phyloP scores from a whole-genome alignment of 371 early-diverging fungal genomes.

The Mucor sp. region DNA sequence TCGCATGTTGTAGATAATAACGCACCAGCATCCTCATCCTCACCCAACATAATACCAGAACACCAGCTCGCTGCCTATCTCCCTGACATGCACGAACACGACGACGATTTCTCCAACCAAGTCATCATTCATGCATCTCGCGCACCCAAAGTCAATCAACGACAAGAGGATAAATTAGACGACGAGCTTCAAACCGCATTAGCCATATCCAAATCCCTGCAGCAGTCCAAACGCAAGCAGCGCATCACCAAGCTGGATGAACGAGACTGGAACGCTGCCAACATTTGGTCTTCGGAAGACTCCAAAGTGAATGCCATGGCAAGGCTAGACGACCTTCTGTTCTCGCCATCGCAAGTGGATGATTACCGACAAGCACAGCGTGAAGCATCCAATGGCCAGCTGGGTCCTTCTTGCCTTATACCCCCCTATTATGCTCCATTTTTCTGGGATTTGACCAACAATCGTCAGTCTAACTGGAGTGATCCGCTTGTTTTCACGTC shows the following conservation, averaged over 20 bases:
- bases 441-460: conserved; percentile 21
- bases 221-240: conserved; percentile 2
- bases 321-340: conserved; percentile 5
- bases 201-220: conserved; percentile 25
- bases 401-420: conserved; percentile 1
- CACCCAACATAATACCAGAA: neutral
- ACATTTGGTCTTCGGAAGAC: conserved; percentile 26
- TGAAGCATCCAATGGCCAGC: conserved; percentile 4
- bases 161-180: conserved; percentile 19
- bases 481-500: neutral
- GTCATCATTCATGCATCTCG: conserved; percentile 6
- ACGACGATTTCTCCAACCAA: conserved; percentile 13
- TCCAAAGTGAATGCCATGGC: neutral
- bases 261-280: conserved; percentile 21
- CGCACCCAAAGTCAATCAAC: neutral
- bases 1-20: neutral
- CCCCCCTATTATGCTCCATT: neutral
- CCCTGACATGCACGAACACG: neutral
- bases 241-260: neutral
- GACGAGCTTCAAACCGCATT: conserved; percentile 34
- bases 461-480: neutral
- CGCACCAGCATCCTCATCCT: neutral
- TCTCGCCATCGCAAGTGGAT: neutral
- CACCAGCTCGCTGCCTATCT: neutral
- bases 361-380: neutral